Conservation (phyloP, 129 eudicot genomes). For the Tanacetum coccineum region DNA sequence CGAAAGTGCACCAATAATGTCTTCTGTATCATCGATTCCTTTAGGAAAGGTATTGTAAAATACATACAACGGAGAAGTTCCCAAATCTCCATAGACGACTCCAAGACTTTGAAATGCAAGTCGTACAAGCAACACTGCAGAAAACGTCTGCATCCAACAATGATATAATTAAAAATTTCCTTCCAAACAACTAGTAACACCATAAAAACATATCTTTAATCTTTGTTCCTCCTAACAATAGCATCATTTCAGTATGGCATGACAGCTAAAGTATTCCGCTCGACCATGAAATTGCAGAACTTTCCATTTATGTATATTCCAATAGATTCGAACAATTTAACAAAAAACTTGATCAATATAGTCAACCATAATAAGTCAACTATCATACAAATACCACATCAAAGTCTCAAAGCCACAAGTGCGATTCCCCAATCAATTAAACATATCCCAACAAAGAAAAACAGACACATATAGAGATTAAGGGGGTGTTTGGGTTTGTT, state of each 20-base stretch:
- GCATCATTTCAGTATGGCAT: neutral
- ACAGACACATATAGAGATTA: conserved; percentile 10
- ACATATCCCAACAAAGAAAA: conserved; percentile 17
- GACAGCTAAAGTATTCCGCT: too few relatives aligned
- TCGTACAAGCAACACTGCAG: conserved; percentile 66
- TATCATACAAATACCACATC: conserved; percentile 15
- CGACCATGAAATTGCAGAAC: neutral
- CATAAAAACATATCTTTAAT: neutral
- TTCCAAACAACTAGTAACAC: conserved; percentile 6
- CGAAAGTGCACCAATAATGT: conserved; percentile 88
- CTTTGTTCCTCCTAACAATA: neutral
- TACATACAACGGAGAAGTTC: conserved; percentile 96
- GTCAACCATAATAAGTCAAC: conserved; percentile 11
- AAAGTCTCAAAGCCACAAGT: too few relatives aligned
- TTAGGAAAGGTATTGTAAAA: conserved; percentile 84
- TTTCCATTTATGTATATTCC: neutral
- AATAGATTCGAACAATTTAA: neutral
- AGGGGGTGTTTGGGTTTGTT: too few relatives aligned
- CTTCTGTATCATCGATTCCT: conserved; percentile 67
- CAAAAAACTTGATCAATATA: conserved; percentile 10
- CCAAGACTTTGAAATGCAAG: conserved; percentile 95
- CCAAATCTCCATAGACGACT: conserved; percentile 96
- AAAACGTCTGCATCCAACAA: conserved; percentile 58
- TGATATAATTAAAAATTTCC: neutral
- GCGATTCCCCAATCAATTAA: neutral